Evolutionary conservation across 768 basidiomycete genomes (phyloP).

Genomic region (Mycena haematopus): DNA sequence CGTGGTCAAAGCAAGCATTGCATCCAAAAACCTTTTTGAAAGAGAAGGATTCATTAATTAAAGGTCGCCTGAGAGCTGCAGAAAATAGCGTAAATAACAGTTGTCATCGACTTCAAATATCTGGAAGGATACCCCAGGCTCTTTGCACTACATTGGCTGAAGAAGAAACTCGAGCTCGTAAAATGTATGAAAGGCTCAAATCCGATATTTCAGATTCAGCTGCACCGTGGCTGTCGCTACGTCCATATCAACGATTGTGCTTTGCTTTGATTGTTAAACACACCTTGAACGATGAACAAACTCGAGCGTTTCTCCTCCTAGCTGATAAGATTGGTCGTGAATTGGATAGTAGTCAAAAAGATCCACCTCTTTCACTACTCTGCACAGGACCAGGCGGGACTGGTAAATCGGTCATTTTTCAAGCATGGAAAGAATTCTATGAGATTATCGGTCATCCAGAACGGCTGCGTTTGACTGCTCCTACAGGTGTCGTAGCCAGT

Average conservation of each 20-base stretch:
- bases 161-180: slow-evolving; percentile 1
- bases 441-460: not conserved
- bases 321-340: not conserved
- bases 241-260: not conserved
- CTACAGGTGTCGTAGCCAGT: not conserved
- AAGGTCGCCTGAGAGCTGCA: slow-evolving; percentile 2
- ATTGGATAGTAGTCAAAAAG: not conserved
- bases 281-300: too few species aligned
- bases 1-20: not conserved
- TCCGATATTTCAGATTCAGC: too few species aligned
- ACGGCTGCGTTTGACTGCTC: not conserved
- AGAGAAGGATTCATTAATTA: slow-evolving; percentile 1
- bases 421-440: not conserved
- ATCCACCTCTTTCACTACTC: not conserved
- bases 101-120: not conserved
- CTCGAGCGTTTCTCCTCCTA: not conserved
- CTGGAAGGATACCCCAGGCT: slow-evolving; percentile 4
- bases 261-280: not conserved
- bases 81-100: not conserved
- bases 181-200: not conserved
- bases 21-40: slow-evolving; percentile 1
- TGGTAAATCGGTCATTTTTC: not conserved
- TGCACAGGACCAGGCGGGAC: not conserved
- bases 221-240: not conserved
- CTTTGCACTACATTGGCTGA: slow-evolving; percentile 24